These are phyloP conservation scores for Exutisphaerella laricina DNA, from an alignment of 2,329 filamentous ascomycete species.

Conservation along the genomic window DNA sequence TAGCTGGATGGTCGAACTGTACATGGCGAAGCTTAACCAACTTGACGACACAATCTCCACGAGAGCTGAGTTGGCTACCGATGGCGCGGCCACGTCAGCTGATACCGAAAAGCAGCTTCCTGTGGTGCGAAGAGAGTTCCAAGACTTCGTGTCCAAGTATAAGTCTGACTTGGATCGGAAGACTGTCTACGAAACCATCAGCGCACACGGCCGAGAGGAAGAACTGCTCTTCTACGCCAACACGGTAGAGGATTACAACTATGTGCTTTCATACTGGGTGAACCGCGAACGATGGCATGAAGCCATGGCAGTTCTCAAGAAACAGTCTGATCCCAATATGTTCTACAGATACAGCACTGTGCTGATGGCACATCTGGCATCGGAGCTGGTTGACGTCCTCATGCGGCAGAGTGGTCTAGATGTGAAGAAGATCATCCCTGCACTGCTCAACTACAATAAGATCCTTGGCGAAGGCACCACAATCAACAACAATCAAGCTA, in stretches of 20 bases:
- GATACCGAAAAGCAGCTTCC: slow-evolving; percentile 69
- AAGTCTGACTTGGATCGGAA: slow-evolving; percentile 83
- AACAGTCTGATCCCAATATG: slow-evolving; percentile 83
- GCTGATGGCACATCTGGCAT: slow-evolving; percentile 82
- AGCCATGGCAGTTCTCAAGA: slow-evolving; percentile 81
- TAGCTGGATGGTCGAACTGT: slow-evolving; percentile 90
- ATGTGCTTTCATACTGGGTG: slow-evolving; percentile 94
- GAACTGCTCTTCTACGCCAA: slow-evolving; percentile 90
- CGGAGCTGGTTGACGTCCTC: slow-evolving; percentile 87
- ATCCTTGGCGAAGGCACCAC: slow-evolving; percentile 55
- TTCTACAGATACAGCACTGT: slow-evolving; percentile 97
- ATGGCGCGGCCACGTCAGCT: slow-evolving; percentile 49
- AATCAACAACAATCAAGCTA: slow-evolving; percentile 72
- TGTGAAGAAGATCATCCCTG: slow-evolving; percentile 83
- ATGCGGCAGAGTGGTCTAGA: slow-evolving; percentile 86
- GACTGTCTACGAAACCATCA: slow-evolving; percentile 92
- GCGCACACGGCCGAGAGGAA: slow-evolving; percentile 88
- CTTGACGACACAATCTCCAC: slow-evolving; percentile 92
- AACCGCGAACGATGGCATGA: slow-evolving; percentile 90
- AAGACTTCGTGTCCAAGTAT: slow-evolving; percentile 80
- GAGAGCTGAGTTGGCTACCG: slow-evolving; percentile 67
- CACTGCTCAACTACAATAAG: slow-evolving; percentile 88
- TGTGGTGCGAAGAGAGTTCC: slow-evolving; percentile 69
- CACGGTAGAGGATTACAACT: slow-evolving; percentile 84
- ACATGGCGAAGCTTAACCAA: slow-evolving; percentile 94